Percentiles rank a stretch among this genome's conserved stretches.
Conservation (phyloP, 2,329 filamentous ascomycete species). For the Rhinocladiella mackenziei region DNA sequence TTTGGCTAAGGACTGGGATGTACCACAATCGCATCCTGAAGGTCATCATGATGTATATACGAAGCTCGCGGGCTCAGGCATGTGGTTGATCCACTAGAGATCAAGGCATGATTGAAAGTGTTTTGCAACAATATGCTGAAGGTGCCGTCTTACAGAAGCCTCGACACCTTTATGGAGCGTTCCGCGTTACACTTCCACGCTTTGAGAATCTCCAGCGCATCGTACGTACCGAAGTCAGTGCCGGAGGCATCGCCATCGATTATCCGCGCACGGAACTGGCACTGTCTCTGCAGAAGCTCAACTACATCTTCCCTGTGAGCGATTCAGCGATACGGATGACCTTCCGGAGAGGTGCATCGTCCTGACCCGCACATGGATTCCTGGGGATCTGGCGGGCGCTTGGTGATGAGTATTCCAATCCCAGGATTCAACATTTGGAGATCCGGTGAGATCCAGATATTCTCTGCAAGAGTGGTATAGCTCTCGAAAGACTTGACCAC, state of each 20-base stretch:
- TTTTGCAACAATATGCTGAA: background rate
- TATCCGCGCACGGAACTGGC: background rate
- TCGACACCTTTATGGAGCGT: background rate
- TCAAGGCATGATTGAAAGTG: background rate
- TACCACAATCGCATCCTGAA: too few relatives aligned
- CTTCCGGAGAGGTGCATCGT: background rate
- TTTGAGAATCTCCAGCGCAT: conserved; percentile 7
- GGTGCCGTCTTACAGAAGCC: background rate
- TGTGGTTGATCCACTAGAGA: background rate
- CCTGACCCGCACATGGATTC: conserved; percentile 15
- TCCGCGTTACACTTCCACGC: conserved; percentile 1
- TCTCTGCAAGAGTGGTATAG: conserved; percentile 4
- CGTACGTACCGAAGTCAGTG: conserved; percentile 3
- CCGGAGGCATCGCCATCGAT: background rate
- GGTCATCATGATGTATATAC: too few relatives aligned
- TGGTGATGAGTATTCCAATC: background rate
- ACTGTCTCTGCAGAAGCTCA: background rate
- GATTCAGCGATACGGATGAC: conserved; percentile 1
- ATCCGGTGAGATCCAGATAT: conserved; percentile 2
- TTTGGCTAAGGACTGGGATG: too few relatives aligned
- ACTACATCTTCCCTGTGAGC: conserved; percentile 1
- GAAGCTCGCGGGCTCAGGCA: too few relatives aligned
- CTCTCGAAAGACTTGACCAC: background rate
- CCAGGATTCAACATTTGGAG: conserved; percentile 11
- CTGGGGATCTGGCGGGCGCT: conserved; percentile 7